Percentiles rank a stretch among this genome's conserved stretches.
phyloP scores from a whole-genome alignment of 257 asterid species.

The Penstemon eatonii region DNA sequence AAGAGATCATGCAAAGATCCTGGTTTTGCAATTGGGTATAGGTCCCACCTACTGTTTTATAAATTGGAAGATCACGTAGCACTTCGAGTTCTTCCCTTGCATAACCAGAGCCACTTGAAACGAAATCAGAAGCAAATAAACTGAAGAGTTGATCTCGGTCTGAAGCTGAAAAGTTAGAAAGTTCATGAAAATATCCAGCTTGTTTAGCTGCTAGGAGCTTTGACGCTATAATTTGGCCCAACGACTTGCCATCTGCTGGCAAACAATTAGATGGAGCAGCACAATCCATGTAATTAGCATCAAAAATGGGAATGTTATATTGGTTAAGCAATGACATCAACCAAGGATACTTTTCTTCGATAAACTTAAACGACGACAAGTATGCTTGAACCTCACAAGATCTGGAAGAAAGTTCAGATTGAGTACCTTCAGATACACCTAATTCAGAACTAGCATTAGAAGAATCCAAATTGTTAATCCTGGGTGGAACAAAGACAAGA shows the following conservation, averaged over 20 bases:
- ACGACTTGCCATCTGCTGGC: constrained; percentile 65
- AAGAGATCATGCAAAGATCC: constrained; percentile 77
- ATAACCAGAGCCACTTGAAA: constrained; percentile 51
- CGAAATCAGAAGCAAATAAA: constrained; percentile 72
- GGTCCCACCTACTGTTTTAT: constrained; percentile 73
- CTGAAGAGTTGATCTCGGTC: constrained; percentile 71
- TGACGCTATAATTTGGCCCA: constrained; percentile 68
- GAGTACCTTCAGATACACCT: constrained; percentile 40
- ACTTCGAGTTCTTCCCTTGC: constrained; percentile 78
- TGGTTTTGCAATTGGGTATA: constrained; percentile 58
- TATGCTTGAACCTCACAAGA: constrained; percentile 45
- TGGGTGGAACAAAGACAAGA: constrained; percentile 79
- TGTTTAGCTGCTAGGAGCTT: constrained; percentile 87
- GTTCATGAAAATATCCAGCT: constrained; percentile 75
- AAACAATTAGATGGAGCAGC: constrained; percentile 68
- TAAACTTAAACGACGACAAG: constrained; percentile 47
- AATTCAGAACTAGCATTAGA: constrained; percentile 37
- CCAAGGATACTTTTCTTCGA: constrained; percentile 78
- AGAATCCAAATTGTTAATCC: constrained; percentile 32
- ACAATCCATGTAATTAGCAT: constrained; percentile 76
- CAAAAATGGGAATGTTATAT: constrained; percentile 80
- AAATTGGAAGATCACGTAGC: constrained; percentile 80
- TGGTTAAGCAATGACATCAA: constrained; percentile 76
- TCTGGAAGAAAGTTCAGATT: constrained; percentile 41
- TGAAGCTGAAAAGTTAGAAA: constrained; percentile 52